Base-by-base conservation (phyloP, 768 basidiomycete species). In the Harrya chromipes region DNA sequence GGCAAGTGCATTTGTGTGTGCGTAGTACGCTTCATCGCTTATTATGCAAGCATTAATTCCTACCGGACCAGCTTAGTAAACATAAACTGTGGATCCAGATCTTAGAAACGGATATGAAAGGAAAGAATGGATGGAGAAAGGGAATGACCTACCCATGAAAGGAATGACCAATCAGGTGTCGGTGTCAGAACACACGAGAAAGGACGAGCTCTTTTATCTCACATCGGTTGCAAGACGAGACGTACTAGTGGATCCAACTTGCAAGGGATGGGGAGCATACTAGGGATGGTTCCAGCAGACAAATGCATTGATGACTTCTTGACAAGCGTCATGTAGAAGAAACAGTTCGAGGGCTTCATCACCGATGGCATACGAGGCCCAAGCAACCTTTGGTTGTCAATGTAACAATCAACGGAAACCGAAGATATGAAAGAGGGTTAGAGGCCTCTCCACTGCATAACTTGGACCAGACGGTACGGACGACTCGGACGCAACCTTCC, bases 1-100 rank as follows among this genome's bases (percentile, higher is more conserved):
- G 12, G 36, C 40, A 7, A 56, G 61, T 4, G 47, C 54, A 16
- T 52, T 33, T 31, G 48, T 24, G 19, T 52, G 11, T 11, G 31
- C 39, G n/a, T n/a, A n/a, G n/a, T n/a, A n/a, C n/a, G n/a, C n/a
- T 1, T 40, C 51, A 10, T 63, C 61, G 26, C 60, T 24, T 12
- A 50, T 49, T 39, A 63, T 54, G 40, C 56, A 58, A 40, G 61
- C 59, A 34, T 56, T 58, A 9, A 58, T 63, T 31, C 62, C 62
- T 20, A 60, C 58, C 11, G 58, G 58, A 24, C 62, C 60, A 13
- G 62, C 55, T 27, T 60, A 61, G 29, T 60, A 56, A 17, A 60
- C 62, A 38, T 39, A 63, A n/a, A 63, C 10, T 16, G 58, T 53
- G 41, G 62, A 56, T 3, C 62, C 61, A 13, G 62, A 60, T 7